Evolutionary conservation across 345 rosid genomes (phyloP).

Genomic region (Salix caprea): DNA sequence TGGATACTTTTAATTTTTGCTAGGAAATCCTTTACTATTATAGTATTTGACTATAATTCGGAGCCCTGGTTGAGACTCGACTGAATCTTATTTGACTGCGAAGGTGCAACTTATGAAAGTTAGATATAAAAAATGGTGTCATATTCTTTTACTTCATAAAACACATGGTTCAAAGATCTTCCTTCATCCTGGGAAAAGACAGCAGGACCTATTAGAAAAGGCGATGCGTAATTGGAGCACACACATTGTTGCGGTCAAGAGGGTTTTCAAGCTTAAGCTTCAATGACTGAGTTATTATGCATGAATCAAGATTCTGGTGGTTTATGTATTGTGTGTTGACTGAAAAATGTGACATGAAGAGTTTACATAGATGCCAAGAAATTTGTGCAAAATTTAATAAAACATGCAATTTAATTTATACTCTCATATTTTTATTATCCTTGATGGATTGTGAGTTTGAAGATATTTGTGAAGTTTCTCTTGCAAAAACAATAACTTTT

Average conservation of each 20-base stretch:
- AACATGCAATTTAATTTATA: background rate
- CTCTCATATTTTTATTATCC: background rate
- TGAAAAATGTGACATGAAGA: background rate
- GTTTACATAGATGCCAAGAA: background rate
- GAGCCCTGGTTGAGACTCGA: background rate
- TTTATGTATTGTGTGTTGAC: background rate
- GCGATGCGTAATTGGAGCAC: background rate
- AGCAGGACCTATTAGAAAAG: background rate
- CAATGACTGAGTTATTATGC: background rate
- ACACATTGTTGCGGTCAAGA: background rate
- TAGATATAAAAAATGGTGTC: too few relatives aligned
- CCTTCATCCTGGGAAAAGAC: background rate
- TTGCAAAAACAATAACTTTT: background rate
- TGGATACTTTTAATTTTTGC: background rate
- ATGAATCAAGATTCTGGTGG: background rate
- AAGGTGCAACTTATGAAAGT: background rate
- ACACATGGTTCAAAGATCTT: background rate
- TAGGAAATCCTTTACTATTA: background rate
- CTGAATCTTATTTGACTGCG: background rate
- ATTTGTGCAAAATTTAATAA: background rate
- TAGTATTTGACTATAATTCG: too few relatives aligned
- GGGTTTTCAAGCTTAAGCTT: background rate
- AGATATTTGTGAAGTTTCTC: background rate
- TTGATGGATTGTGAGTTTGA: background rate
- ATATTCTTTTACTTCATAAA: background rate